phyloP scores from a whole-genome alignment of 2,329 filamentous ascomycete genomes.

The Coniochaeta prunicola region DNA sequence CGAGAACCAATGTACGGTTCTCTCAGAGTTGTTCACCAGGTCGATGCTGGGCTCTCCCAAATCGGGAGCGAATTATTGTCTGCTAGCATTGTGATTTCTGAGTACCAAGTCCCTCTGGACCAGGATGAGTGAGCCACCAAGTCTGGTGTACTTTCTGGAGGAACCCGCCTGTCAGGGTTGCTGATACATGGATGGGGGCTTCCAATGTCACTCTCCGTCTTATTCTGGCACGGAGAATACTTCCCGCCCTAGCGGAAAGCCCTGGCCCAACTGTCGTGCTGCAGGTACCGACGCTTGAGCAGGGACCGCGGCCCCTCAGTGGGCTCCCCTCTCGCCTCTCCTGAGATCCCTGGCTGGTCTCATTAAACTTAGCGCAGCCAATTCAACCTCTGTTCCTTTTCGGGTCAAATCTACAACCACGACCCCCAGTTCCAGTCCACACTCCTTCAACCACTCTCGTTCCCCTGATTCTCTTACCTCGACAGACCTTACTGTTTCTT shows the following conservation, averaged over 20 bases:
- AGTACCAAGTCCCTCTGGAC: not conserved
- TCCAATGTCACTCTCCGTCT: not conserved
- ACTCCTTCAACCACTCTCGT: constrained; percentile 12
- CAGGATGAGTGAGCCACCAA: not conserved
- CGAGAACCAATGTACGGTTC: no score
- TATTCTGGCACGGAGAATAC: not conserved
- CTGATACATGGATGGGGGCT: not conserved
- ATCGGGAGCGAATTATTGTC: not conserved
- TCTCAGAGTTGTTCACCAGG: not conserved
- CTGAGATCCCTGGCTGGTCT: constrained; percentile 21
- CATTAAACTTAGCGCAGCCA: constrained; percentile 35
- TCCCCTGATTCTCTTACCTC: constrained; percentile 5
- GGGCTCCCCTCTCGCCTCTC: not conserved
- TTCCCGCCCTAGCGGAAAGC: not conserved
- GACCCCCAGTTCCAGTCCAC: constrained; percentile 14
- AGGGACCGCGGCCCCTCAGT: not conserved
- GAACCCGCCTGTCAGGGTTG: not conserved
- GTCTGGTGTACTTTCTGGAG: not conserved
- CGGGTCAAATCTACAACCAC: constrained; percentile 27
- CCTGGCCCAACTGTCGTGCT: not conserved
- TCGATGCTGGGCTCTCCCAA: not conserved
- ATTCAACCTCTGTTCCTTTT: constrained; percentile 24
- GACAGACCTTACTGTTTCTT: not conserved
- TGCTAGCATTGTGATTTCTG: not conserved
- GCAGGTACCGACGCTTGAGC: not conserved